Base-by-base conservation (phyloP, 371 early-diverging fungal genomes). In the Rhizomucor miehei region DNA sequence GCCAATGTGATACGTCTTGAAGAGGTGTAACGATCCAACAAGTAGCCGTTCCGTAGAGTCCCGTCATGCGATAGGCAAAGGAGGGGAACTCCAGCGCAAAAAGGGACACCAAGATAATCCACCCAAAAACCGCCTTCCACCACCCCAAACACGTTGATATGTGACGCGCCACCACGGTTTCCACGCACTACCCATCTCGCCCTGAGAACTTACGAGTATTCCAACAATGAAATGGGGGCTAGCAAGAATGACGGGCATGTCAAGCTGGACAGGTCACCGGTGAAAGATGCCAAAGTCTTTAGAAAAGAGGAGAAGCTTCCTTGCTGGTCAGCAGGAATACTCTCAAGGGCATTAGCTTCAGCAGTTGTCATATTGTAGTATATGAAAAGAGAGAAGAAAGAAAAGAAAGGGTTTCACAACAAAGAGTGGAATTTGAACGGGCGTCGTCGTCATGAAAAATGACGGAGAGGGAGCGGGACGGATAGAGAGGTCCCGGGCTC, bases 171-270 rank as follows among this genome's bases (percentile, higher is more conserved):
- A 29, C 5, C 3, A 3, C 5, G 29, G 5, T 29, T 8, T 29
- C 29, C 29, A 29, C 29, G 5, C 8, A 8, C 29, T 8, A 29
- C 29, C 3, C 8, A 29, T 29, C 8, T 29, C 5, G 29, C 29
- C 29, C 29, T 29, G 29, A 29, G 29, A 3, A 69, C 83, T 73
- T 79, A 85, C 87, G 86, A 85, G 68, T 91, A 91, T 63, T 91
- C 91, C 37, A 89, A 74, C 50, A 91, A 69, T 51, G 88, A 87
- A 56, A 84, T 82, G 53, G 89, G 88, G 44, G 81, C 86, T 52
- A 91, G 67, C 16, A 91, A 63, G 55, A 89, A 89, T 17, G 89
- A 85, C 41, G 91, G 91, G 60, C 89, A 89, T 3, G 90, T 89
- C 46, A 91, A 75, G 35, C 79, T 76, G 13, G 89, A 88, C 34